Conservation (phyloP, 441 rosid genomes). For the Pelargonium cotyledonis region DNA sequence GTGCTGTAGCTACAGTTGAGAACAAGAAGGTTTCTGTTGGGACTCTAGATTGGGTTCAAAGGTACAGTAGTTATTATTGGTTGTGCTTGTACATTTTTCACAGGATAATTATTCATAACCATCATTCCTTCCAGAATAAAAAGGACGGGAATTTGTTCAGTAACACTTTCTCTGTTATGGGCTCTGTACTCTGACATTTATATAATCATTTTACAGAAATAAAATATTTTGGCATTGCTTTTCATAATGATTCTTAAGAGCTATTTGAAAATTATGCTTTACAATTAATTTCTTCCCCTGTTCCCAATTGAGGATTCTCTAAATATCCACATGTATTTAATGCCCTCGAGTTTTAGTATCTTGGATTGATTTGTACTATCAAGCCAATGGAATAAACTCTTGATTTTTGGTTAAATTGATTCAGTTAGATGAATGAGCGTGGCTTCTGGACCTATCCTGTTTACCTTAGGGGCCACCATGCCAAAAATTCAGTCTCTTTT, state of each 20-base stretch:
- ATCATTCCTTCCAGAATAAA: slow-evolving; percentile 1
- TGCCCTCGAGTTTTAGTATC: background rate
- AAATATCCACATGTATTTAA: background rate
- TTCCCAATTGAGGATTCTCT: background rate
- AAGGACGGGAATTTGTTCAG: background rate
- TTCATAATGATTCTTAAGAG: background rate
- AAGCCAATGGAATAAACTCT: background rate
- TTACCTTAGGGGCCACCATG: too few species aligned
- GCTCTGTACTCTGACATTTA: background rate
- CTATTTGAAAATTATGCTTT: background rate
- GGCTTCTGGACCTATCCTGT: too few species aligned
- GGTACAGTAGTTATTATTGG: slow-evolving; percentile 37
- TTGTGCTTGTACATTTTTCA: background rate
- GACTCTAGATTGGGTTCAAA: slow-evolving; percentile 79
- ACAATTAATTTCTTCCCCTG: background rate
- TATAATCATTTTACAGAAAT: too few species aligned
- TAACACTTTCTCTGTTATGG: background rate
- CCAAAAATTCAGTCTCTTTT: too few species aligned
- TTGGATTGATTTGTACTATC: background rate
- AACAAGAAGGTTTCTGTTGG: slow-evolving; percentile 77
- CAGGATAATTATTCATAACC: background rate
- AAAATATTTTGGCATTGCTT: background rate
- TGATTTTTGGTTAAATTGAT: background rate
- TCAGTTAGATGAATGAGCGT: background rate
- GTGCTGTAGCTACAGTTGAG: slow-evolving; percentile 62